Conservation (phyloP, 192 early-diverging fungal genomes). For the Allomyces javanicus region DNA sequence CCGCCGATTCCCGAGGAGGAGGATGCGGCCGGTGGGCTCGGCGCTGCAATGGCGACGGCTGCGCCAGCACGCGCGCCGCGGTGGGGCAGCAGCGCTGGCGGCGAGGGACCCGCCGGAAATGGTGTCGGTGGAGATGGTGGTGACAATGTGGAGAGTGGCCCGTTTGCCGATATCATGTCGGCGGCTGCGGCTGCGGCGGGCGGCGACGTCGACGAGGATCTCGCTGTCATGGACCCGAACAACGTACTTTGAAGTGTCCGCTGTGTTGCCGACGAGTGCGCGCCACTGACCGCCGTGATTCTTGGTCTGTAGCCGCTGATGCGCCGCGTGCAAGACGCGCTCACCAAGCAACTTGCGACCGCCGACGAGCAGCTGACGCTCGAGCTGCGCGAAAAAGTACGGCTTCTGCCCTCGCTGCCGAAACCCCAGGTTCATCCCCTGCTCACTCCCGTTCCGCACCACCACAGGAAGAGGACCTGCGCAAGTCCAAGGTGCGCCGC, state of each 20-base stretch:
- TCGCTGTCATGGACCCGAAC: neutral
- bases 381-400: conserved; percentile 31
- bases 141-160: neutral
- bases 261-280: too few species aligned
- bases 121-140: neutral
- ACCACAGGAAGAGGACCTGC: conserved; percentile 22
- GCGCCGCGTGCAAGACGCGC: conserved; percentile 32
- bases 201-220: neutral
- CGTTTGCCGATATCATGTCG: neutral
- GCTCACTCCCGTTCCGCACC: neutral
- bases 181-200: too few species aligned
- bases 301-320: conserved; percentile 23
- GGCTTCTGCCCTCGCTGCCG: neutral
- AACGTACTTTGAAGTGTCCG: neutral
- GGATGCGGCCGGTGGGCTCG: neutral
- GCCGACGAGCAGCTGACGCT: conserved; percentile 18
- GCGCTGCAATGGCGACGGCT: neutral
- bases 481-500: conserved; percentile 15
- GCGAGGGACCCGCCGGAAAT: neutral
- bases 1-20: too few species aligned
- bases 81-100: neutral
- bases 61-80: neutral
- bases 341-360: conserved; percentile 25
- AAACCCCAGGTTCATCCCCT: neutral
- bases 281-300: too few species aligned